Conservation (phyloP, 805 yeast species). For the Saturnispora hagleri region DNA sequence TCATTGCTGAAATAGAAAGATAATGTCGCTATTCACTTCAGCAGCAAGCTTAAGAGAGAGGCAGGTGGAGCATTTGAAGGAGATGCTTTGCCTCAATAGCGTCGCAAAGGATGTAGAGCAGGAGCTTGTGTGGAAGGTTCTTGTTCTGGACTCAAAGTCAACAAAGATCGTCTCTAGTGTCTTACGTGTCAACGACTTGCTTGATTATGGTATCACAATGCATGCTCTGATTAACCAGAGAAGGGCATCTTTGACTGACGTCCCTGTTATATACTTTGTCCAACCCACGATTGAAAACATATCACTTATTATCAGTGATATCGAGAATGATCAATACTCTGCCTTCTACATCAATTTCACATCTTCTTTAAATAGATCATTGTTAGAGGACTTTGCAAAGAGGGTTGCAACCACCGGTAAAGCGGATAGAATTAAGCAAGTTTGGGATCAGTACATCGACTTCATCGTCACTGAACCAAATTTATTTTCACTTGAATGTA, state of each 20-base stretch:
- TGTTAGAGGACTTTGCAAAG: conserved; percentile 83
- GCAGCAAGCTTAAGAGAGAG: conserved; percentile 21
- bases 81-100: conserved; percentile 71
- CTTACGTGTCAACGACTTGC: conserved; percentile 82
- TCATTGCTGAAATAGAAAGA: neutral
- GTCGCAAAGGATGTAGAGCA: conserved; percentile 51
- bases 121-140: conserved; percentile 83
- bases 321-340: conserved; percentile 67
- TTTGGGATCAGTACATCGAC: conserved; percentile 88
- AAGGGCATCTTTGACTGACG: conserved; percentile 85
- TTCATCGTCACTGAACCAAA: conserved; percentile 91
- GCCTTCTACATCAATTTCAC: conserved; percentile 80
- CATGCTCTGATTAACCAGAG: conserved; percentile 66
- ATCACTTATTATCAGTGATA: conserved; percentile 57
- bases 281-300: conserved; percentile 80
- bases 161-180: conserved; percentile 85
- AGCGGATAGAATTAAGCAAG: conserved; percentile 69
- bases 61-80: conserved; percentile 44
- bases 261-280: conserved; percentile 87
- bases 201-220: conserved; percentile 85
- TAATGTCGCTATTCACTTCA: conserved; percentile 15
- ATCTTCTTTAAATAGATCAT: conserved; percentile 62
- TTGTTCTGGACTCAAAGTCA: conserved; percentile 72
- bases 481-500: conserved; percentile 68
- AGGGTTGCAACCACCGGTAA: conserved; percentile 66